Conservation (phyloP, 2,329 filamentous ascomycete genomes). For the Colletotrichum tropicicola region DNA sequence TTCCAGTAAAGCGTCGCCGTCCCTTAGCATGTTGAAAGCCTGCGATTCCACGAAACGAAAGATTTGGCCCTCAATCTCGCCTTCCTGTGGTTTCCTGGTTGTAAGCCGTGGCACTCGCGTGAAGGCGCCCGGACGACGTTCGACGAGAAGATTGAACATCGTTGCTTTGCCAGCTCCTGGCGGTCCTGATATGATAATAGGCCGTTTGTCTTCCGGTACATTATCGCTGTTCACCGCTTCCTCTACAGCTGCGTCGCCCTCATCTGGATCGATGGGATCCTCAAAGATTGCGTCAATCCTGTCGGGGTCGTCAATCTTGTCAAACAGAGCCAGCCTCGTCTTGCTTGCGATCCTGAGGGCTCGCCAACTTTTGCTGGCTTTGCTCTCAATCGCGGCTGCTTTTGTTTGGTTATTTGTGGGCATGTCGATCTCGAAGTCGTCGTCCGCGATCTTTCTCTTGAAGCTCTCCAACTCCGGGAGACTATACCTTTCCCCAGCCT, state of each 20-base stretch:
- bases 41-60: slow-evolving; percentile 66
- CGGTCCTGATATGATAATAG: slow-evolving; percentile 75
- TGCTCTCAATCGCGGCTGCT: slow-evolving; percentile 69
- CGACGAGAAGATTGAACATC: slow-evolving; percentile 69
- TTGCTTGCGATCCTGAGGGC: slow-evolving; percentile 83
- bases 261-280: slow-evolving; percentile 49
- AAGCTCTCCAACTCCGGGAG: slow-evolving; percentile 77
- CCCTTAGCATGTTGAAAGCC: slow-evolving; percentile 65
- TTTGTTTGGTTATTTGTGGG: slow-evolving; percentile 70
- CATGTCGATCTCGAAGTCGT: slow-evolving; percentile 89
- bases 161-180: slow-evolving; percentile 70
- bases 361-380: slow-evolving; percentile 91
- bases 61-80: slow-evolving; percentile 59
- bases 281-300: slow-evolving; percentile 70
- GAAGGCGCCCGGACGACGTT: slow-evolving; percentile 72
- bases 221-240: slow-evolving; percentile 37
- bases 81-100: slow-evolving; percentile 57
- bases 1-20: slow-evolving; percentile 68
- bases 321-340: slow-evolving; percentile 79
- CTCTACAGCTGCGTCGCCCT: slow-evolving; percentile 43
- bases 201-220: slow-evolving; percentile 57
- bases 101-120: slow-evolving; percentile 65
- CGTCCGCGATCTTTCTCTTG: slow-evolving; percentile 76
- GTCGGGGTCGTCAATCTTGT: slow-evolving; percentile 86
- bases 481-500: slow-evolving; percentile 69